phyloP scores from a whole-genome alignment of 257 asterid species.

The Forsythia suspensa region DNA sequence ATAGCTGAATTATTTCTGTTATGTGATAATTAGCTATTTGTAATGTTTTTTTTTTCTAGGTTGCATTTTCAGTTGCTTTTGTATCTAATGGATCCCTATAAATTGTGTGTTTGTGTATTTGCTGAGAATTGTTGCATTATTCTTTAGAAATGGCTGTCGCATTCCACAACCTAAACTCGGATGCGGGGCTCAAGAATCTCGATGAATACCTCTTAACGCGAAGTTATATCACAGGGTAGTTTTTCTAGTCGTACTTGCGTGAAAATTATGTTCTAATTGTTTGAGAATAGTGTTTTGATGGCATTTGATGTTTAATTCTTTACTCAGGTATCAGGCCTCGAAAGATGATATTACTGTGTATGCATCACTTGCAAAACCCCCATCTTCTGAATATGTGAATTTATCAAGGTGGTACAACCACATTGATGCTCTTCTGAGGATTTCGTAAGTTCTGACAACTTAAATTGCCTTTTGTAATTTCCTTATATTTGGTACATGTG shows the following conservation, averaged over 20 bases:
- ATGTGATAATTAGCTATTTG: neutral
- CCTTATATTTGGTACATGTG: neutral
- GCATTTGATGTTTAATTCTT: neutral
- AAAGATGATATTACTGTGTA: conserved; percentile 74
- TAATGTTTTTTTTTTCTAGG: neutral
- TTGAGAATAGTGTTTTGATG: neutral
- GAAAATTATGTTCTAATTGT: neutral
- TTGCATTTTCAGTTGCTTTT: neutral
- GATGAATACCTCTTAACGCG: conserved; percentile 82
- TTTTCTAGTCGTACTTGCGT: neutral
- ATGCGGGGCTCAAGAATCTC: conserved; percentile 75
- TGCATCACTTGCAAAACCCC: conserved; percentile 54
- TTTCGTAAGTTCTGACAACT: conserved; percentile 37
- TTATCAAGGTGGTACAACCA: conserved; percentile 63
- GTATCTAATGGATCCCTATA: neutral
- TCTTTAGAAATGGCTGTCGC: conserved; percentile 61
- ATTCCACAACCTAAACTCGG: conserved; percentile 48
- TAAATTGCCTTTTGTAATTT: neutral
- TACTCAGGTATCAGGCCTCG: conserved; percentile 73
- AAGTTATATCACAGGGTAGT: conserved; percentile 87
- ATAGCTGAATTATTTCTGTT: too few species aligned
- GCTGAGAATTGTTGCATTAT: neutral
- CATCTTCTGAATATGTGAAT: conserved; percentile 59
- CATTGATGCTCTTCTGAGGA: conserved; percentile 57
- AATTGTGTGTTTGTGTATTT: neutral